Conservation (phyloP, 768 basidiomycete species). For the Boletus eberwhitei region DNA sequence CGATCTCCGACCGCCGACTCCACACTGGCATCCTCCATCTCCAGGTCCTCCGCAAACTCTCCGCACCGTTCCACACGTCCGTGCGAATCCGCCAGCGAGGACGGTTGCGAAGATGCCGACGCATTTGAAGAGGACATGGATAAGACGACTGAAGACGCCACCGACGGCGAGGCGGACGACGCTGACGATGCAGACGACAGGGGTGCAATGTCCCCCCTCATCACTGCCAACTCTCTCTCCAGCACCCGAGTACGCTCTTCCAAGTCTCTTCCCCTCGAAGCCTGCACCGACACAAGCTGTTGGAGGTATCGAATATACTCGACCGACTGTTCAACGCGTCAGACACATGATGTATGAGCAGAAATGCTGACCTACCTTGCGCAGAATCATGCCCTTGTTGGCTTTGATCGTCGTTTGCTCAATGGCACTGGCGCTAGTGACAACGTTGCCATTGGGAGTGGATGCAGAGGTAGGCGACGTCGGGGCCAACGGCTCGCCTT, state of each 20-base stretch:
- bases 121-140: constrained; percentile 16
- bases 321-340: constrained; percentile 35
- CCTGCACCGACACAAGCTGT: constrained; percentile 79
- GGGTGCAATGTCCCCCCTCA: constrained; percentile 16
- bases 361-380: constrained; percentile 50
- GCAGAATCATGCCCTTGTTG: constrained; percentile 91
- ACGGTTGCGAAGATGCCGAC: constrained; percentile 8
- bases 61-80: neutral
- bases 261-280: constrained; percentile 72
- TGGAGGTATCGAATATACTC: constrained; percentile 73
- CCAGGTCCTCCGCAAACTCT: constrained; percentile 10
- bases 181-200: constrained; percentile 10
- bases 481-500: constrained; percentile 22
- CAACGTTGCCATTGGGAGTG: constrained; percentile 1
- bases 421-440: neutral
- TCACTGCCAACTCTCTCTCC: constrained; percentile 28
- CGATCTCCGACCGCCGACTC: constrained; percentile 1
- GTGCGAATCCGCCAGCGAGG: constrained; percentile 1
- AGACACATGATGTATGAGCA: constrained; percentile 1
- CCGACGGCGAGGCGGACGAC: constrained; percentile 19
- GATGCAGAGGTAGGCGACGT: constrained; percentile 22
- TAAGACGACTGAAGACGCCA: constrained; percentile 15
- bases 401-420: constrained; percentile 67
- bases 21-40: constrained; percentile 16
- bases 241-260: constrained; percentile 61